Percentiles rank a stretch among this genome's conserved stretches.
Evolutionary conservation across 805 yeast species (phyloP).

Genomic region (Candida saitoana): DNA sequence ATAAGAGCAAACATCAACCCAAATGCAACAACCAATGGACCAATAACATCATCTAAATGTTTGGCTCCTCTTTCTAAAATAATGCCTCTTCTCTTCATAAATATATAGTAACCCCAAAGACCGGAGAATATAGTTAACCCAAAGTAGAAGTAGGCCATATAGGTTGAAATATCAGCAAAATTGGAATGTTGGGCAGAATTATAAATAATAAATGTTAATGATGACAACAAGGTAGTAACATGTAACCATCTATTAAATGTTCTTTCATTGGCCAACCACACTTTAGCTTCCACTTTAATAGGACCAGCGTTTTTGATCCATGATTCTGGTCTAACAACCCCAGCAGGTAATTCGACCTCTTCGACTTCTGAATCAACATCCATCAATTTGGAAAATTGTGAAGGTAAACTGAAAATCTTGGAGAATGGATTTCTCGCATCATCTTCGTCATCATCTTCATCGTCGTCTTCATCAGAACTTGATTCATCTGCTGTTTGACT

Average conservation of each 20-base stretch:
- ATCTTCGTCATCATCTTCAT: constrained; percentile 27
- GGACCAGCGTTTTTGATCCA: constrained; percentile 88
- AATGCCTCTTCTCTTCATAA: constrained; percentile 62
- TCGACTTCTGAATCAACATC: constrained; percentile 79
- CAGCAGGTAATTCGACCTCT: constrained; percentile 82
- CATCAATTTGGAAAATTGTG: constrained; percentile 35
- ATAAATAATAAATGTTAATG: constrained; percentile 80
- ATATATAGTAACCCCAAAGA: constrained; percentile 83
- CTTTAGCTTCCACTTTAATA: constrained; percentile 92
- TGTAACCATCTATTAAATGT: constrained; percentile 95
- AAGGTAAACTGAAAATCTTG: constrained; percentile 24
- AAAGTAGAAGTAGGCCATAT: constrained; percentile 76
- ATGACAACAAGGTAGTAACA: constrained; percentile 78
- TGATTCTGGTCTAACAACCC: constrained; percentile 76
- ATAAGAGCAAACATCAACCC: constrained; percentile 64
- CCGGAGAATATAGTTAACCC: constrained; percentile 78
- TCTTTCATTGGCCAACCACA: constrained; percentile 97
- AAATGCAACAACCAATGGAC: constrained; percentile 76
- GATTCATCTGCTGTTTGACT: constrained; percentile 13
- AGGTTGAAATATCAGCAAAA: constrained; percentile 58
- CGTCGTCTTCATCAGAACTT: constrained; percentile 28
- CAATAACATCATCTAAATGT: constrained; percentile 85
- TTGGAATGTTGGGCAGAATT: constrained; percentile 67
- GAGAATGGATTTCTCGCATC: constrained; percentile 11
- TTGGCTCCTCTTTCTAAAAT: constrained; percentile 79